Conservation (phyloP, 345 rosid genomes). For the Odontarrhena argentea region DNA sequence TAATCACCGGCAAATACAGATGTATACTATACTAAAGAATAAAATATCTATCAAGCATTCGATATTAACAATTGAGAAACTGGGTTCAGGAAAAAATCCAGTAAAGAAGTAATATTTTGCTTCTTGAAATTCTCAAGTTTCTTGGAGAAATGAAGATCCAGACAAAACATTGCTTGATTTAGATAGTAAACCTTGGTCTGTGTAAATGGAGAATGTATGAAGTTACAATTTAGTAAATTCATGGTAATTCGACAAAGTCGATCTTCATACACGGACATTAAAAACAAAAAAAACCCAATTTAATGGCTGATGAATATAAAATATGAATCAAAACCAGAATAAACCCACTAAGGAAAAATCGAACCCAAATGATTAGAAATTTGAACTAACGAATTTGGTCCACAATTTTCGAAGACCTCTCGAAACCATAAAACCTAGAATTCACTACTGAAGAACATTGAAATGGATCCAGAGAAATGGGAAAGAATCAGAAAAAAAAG, state of each 20-base stretch:
- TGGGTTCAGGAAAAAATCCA: background rate
- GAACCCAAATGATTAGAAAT: background rate
- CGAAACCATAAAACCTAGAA: slow-evolving; percentile 19
- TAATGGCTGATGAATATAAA: background rate
- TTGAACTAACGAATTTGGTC: background rate
- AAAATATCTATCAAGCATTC: too few relatives aligned
- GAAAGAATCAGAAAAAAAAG: background rate
- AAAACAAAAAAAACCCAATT: background rate
- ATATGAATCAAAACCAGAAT: background rate
- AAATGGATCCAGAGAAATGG: background rate
- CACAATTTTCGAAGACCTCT: background rate
- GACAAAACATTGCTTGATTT: background rate
- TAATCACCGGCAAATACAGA: too few relatives aligned
- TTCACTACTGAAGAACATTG: background rate
- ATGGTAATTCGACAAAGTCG: slow-evolving; percentile 6
- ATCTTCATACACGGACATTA: slow-evolving; percentile 1
- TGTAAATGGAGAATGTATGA: background rate
- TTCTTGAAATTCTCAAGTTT: slow-evolving; percentile 6
- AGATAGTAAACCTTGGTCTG: background rate
- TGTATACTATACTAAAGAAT: too few relatives aligned
- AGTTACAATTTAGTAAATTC: background rate
- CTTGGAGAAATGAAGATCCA: slow-evolving; percentile 2
- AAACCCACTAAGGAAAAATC: background rate
- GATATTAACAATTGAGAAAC: background rate
- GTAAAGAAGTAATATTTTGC: background rate